A percentile compares a stretch with the other conserved stretches of the same genome.
Evolutionary conservation across 805 yeast species (phyloP).

Genomic region (Yarrowia keelungensis): DNA sequence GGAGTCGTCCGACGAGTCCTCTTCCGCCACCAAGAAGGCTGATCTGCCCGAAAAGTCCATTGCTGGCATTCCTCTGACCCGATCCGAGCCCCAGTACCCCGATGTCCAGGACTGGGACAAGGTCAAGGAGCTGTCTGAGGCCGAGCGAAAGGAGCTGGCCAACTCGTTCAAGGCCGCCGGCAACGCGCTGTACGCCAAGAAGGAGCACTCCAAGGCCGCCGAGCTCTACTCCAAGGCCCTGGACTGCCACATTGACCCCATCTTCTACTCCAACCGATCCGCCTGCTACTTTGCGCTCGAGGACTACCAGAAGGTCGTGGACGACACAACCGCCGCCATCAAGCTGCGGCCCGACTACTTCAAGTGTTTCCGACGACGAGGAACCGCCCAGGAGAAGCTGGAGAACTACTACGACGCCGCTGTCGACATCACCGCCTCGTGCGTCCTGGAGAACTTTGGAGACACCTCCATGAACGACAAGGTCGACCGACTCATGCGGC

Average conservation of each 20-base stretch:
- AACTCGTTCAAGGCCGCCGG: constrained; percentile 87
- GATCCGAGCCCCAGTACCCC: constrained; percentile 49
- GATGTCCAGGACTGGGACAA: constrained; percentile 46
- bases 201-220: constrained; percentile 77
- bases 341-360: constrained; percentile 86
- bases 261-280: constrained; percentile 92
- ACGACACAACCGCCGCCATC: constrained; percentile 86
- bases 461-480: constrained; percentile 78
- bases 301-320: constrained; percentile 82
- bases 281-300: constrained; percentile 90
- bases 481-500: constrained; percentile 84
- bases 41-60: constrained; percentile 40
- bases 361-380: constrained; percentile 92
- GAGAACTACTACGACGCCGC: constrained; percentile 83
- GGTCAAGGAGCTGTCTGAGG: constrained; percentile 44
- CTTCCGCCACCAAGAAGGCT: constrained; percentile 34
- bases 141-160: constrained; percentile 60
- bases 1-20: constrained; percentile 7
- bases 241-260: constrained; percentile 77
- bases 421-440: constrained; percentile 88
- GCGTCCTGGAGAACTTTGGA: constrained; percentile 82
- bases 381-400: constrained; percentile 84
- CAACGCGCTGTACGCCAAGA: constrained; percentile 73
- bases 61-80: constrained; percentile 40
- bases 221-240: constrained; percentile 81